Conservation (phyloP, 2,329 filamentous ascomycete genomes). For the Coniochaeta sp. region DNA sequence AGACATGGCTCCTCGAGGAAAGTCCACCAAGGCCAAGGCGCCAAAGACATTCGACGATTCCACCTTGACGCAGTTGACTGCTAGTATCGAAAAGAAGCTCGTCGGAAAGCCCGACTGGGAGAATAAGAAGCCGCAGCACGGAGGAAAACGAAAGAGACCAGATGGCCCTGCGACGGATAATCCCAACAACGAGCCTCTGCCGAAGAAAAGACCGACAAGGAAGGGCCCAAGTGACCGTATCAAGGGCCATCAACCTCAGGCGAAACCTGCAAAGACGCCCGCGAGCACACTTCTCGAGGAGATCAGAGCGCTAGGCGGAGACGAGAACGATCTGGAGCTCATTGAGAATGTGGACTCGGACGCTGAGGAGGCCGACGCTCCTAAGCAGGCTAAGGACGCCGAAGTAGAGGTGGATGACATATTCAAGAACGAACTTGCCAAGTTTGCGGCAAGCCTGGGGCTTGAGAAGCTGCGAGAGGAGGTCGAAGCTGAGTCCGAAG, state of each 20-base stretch:
- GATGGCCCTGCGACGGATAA: constrained; percentile 18
- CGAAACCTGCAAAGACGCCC: constrained; percentile 11
- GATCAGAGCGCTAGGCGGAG: constrained; percentile 57
- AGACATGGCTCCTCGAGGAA: background rate
- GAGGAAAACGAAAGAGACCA: constrained; percentile 35
- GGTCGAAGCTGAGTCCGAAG: constrained; percentile 26
- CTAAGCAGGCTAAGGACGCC: constrained; percentile 13
- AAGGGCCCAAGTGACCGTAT: constrained; percentile 16
- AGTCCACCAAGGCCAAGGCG: background rate
- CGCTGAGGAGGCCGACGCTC: constrained; percentile 30
- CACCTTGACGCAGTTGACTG: constrained; percentile 45
- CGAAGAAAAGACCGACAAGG: constrained; percentile 21
- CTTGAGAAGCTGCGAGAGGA: constrained; percentile 35
- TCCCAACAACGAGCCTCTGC: constrained; percentile 9
- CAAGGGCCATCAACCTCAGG: constrained; percentile 9
- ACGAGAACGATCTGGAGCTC: constrained; percentile 56
- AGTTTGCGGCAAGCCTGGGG: constrained; percentile 42
- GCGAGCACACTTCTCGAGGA: constrained; percentile 44
- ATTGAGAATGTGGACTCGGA: constrained; percentile 48
- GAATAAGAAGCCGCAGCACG: constrained; percentile 15
- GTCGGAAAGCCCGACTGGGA: constrained; percentile 22
- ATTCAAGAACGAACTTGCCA: constrained; percentile 41
- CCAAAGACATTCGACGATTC: constrained; percentile 37
- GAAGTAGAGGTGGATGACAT: constrained; percentile 17
- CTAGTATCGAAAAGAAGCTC: constrained; percentile 49